These are phyloP conservation scores for Rhazya stricta DNA, from an alignment of 257 asterid genomes.

Conservation along the genomic window DNA sequence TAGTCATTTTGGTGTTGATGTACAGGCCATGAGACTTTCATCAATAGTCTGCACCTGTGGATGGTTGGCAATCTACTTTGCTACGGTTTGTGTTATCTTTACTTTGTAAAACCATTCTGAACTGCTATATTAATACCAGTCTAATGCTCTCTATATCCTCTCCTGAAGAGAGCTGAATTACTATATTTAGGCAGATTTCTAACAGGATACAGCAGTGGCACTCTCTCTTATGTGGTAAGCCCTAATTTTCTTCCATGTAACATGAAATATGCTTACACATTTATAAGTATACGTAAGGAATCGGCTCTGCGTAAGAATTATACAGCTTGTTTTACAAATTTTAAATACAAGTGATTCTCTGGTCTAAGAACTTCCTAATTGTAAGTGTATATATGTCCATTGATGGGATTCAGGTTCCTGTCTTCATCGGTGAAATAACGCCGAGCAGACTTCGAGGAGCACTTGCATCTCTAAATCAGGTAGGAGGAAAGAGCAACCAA, in stretches of 20 bases:
- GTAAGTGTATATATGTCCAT: too few species aligned
- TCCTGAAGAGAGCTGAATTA: slow-evolving; percentile 20
- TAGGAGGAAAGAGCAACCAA: too few species aligned
- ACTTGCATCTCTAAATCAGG: slow-evolving; percentile 69
- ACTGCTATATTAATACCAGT: too few species aligned
- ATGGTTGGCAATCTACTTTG: slow-evolving; percentile 24
- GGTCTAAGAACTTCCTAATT: too few species aligned
- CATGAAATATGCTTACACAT: too few species aligned
- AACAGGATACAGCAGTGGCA: slow-evolving; percentile 38
- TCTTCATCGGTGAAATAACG: slow-evolving; percentile 69
- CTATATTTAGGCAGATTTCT: slow-evolving; percentile 38
- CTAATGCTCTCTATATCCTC: not conserved
- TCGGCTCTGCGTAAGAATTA: too few species aligned
- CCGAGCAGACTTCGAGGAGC: slow-evolving; percentile 71
- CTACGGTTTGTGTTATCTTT: slow-evolving; percentile 7
- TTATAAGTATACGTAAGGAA: too few species aligned
- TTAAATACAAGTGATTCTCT: too few species aligned
- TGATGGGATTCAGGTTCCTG: slow-evolving; percentile 42
- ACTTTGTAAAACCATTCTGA: too few species aligned
- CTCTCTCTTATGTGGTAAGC: slow-evolving; percentile 32
- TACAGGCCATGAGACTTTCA: slow-evolving; percentile 26
- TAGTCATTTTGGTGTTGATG: not conserved
- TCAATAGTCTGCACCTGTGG: slow-evolving; percentile 19
- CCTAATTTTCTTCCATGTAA: not conserved
- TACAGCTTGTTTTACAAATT: too few species aligned